Evolutionary conservation across 176 grass and related monocot genomes (phyloP), one percentile per base, ranked within the genome.

Genomic region (Areca catechu): DNA sequence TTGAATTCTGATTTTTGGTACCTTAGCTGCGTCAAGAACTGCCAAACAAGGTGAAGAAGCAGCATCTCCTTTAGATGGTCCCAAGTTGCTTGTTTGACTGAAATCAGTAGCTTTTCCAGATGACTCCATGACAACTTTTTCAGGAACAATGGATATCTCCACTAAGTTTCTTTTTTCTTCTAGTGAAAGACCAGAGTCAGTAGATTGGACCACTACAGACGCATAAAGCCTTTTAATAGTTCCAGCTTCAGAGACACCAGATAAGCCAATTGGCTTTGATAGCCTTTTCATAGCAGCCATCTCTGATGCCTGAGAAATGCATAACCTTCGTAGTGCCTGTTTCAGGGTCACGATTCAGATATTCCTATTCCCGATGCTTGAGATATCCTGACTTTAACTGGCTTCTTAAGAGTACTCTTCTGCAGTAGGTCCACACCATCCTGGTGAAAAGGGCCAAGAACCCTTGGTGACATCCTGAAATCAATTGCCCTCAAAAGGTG

Each of bases 1-100:
- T 80, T 99, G 94, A 58, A 99, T 99, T 63, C 88, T 88, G 51
- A 89, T 83, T 61, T 86, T 99, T 19, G 80, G 73, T 22, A 74
- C 69, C 73, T 77, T 85, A 2, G 48, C 22, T 53, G 50, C 29
- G 49, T 73, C 53, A 47, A 78, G 80, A 78, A 75, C 88, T 19
- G 61, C 61, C 49, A 79, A 77, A 23, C 69, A 50, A 18, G 62
- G 6, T 61, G 68, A 60, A 19, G 70, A 84, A 60, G 71, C 34
- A 68, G 70, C 65, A 78, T 66, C 81, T 51, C 85, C 82, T 37
- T 62, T 73, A 61, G 61, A 54, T 57, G 80, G 73, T 57, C 55
- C 77, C 50, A 74, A 57, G 5, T 20, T 67, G 49, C 48, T 56
- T 4, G 22, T 56, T 56, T 82, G 79, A 5, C 67, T 51, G 22